Base-by-base conservation (phyloP, 192 early-diverging fungal species). In the Diversispora epigaea region DNA sequence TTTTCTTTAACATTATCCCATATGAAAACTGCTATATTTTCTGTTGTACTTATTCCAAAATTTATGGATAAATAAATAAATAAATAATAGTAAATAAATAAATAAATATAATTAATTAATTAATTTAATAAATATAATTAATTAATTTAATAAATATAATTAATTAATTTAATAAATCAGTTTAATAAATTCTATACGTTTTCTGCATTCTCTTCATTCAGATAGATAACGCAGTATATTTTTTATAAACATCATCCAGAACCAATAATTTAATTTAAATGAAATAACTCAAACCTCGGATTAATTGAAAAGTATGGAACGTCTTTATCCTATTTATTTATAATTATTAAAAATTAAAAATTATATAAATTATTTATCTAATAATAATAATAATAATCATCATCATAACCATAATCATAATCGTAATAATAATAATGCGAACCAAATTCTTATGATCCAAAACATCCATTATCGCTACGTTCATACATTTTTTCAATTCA, bases 361-460 rank as follows among this genome's bases (percentile, higher is more conserved):
- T 22, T 11, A 32, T 52, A 17, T 39, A 21, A 14, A 52, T 68
- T 17, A 11, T 32, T n/a, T 8, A 52, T n/a, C n/a, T 25, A 10
- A 6, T 7, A 69, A 22, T 32, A 47, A 54, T 32, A 12, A 25
- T 39, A n/a, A n/a, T n/a, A n/a, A n/a, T n/a, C n/a, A n/a, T n/a
- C n/a, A n/a, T n/a, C n/a, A n/a, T n/a, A n/a, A n/a, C n/a, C n/a
- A n/a, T n/a, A n/a, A n/a, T n/a, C 19, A 25, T 11, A 52, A 22
- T 10, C 6, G 15, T 25, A 10, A 6, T 7, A 69, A 22, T 32
- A 47, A 54, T 32, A 12, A 25, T 39, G 50, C 41, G 45, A 19
- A 91, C 91, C 80, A 97, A 69, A 77, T 97, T 93, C 57, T 86
- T 87, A 80, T 97, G 96, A 84, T 97, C 96, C 71, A 95, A 81